Base-by-base conservation (phyloP, 2,329 filamentous ascomycete genomes). In the Stachybotrys chlorohalonatus region DNA sequence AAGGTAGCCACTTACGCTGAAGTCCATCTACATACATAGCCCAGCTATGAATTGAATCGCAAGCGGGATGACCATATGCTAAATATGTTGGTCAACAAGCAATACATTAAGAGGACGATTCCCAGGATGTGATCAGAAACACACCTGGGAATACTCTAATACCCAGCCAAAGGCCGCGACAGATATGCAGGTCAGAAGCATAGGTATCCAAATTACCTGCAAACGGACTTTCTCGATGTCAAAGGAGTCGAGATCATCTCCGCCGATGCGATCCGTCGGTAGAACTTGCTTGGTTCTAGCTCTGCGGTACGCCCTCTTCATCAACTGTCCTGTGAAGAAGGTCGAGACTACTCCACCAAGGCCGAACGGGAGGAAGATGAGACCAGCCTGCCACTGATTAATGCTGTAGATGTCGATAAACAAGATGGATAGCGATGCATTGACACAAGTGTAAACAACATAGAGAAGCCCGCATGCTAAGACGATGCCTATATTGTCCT, bases 301-400 rank as follows among this genome's bases (percentile, higher is more conserved):
- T 2, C 54, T 53, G 3, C 54, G 55, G 52, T 64, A 64, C 11
- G 57, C 55, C 9, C 53, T 57, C 46, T 62, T 54, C n/a, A 63
- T 47, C 51, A 59, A 51, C 36, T 45, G 53, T 16, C 60, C 60
- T 39, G 57, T 58, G 47, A 62, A 59, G 54, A 59, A 61, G n/a
- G 61, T 60, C 15, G 62, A 60, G 16, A 58, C 49, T 6, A 58
- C 60, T 7, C 56, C 55, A 32, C 61, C 60, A 11, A 64, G 17
- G 31, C 58, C 59, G 48, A 62, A 65, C 7, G 63, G 63, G 4
- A 65, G 55, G 51, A 65, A 64, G 11, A 62, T 58, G 9, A 66
- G 55, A 24, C 62, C 62, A 16, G 61, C 60, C 49, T 64, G 57
- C 54, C 56, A 58, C 50, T 65, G 52, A 32, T 58, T 60, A 1